Evolutionary conservation across 768 basidiomycete species (phyloP).

Genomic region (Mycena metata): DNA sequence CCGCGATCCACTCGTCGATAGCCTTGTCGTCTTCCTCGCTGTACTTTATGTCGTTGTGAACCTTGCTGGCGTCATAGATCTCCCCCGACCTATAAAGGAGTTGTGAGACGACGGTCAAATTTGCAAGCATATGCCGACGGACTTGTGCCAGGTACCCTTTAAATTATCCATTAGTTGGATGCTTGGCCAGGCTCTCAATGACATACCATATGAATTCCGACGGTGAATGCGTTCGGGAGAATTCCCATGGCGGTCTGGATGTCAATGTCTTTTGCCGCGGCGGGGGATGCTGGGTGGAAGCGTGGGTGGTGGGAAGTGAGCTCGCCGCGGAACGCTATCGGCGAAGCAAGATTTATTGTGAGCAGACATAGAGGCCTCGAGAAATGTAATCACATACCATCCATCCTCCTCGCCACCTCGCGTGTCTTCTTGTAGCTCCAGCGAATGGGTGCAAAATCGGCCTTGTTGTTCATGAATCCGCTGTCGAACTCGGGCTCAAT

Average conservation of each 20-base stretch:
- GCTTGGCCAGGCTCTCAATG: background rate
- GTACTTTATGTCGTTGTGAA: conserved; percentile 77
- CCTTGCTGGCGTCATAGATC: conserved; percentile 64
- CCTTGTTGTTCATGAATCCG: conserved; percentile 86
- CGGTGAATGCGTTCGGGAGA: conserved; percentile 70
- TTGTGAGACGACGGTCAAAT: no score
- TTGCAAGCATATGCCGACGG: no score
- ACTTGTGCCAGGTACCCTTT: conserved; percentile 65
- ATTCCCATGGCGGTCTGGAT: conserved; percentile 75
- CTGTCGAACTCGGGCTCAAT: conserved; percentile 74
- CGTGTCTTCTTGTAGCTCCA: conserved; percentile 86
- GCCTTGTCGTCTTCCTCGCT: conserved; percentile 76
- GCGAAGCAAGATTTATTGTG: no score
- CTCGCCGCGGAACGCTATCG: conserved; percentile 76
- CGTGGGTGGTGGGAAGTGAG: conserved; percentile 80
- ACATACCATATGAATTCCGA: conserved; percentile 77
- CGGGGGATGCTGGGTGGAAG: conserved; percentile 79
- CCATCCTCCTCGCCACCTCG: conserved; percentile 80
- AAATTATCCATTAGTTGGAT: background rate
- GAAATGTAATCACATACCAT: conserved; percentile 54
- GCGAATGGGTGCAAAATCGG: conserved; percentile 80
- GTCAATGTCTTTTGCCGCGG: conserved; percentile 73
- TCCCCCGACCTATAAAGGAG: conserved; percentile 56
- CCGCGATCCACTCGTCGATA: conserved; percentile 71
- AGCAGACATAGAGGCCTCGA: no score